Evolutionary conservation across 2,329 filamentous ascomycete species (phyloP), one percentile per base, ranked within the genome.

Genomic region (Cordyceps tenuipes): DNA sequence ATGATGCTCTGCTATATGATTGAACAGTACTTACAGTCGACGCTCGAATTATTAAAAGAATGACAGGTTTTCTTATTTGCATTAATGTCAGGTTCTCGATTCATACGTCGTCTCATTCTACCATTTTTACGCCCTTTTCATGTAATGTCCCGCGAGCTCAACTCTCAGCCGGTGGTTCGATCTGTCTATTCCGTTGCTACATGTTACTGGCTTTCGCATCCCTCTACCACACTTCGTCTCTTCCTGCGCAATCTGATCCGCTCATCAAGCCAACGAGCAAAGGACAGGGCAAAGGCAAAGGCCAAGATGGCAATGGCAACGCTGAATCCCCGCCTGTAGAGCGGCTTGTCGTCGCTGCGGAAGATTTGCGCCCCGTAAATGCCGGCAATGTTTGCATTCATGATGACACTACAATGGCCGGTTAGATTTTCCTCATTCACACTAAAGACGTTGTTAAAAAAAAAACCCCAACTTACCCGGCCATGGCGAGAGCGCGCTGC

Each of bases 291-390:
- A 1, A 79, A 63, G 13, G 76, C 78, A n/a, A 78, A 63, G 0
- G 73, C 64, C 5, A 82, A 71, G 0, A 82, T 71, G 3, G 70
- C 74, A 31, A 77, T 76, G 47, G 72, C 72, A 61, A 80, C 69
- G 23, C 70, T 74, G 66, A 82, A 84, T 1, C 75, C 80, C 17
- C 78, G 75, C 3, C 76, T 75, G 66, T 83, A 83, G 1, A 73
- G 71, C 0, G 81, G 80, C 49, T 68, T 69, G 64, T 83, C 80
- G 57, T 82, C 79, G 0, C 69, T 63, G 23, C 78, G 78, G 75
- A 85, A 85, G 62, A 85, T 79, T 66, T 85, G 82, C 0, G 81
- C 81, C 3, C 82, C 83, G 59, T 83, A 82, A 56, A 86, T 85
- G 23, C 82, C 82, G 0, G 82, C 82, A 29, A 80, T 81, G 64